Evolutionary conservation across 352 stramenopile species (phyloP), one percentile per base, ranked within the genome.

Genomic region (Pythium rishiriense): DNA sequence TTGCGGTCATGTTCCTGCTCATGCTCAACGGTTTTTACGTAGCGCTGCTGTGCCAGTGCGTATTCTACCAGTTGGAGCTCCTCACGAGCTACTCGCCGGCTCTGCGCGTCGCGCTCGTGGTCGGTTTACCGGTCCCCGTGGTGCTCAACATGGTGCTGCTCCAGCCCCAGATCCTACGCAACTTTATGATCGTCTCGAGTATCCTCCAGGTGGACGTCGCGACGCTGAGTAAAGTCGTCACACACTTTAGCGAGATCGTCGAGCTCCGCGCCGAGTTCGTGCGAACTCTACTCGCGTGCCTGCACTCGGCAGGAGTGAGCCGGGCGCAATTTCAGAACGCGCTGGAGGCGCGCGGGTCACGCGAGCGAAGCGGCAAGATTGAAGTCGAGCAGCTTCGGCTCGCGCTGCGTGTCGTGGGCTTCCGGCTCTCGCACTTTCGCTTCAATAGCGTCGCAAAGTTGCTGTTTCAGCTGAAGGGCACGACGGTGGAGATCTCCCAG

Each of bases 11-110:
- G 56, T 48, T 76, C 19, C 52, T 88, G 22, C 49, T 92, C 14
- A 87, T 92, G 62, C 65, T 92, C n/a, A 92, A 92, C 53, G 83
- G 74, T 0, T 80, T 92, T 37, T 90, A 81, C 69, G 59, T 78
- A 19, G 81, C 77, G 22, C 68, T 90, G 17, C 62, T 90, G n/a
- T 59, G 79, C 12, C 81, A 90, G 54, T 90, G 81, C 45, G 68
- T 87, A 0, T 61, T 89, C 21, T 88, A 88, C 64, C 66, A 87
- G n/a, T 58, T 57, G 5, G 58, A 26, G 12, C 21, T 29, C 14
- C 31, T 65, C n/a, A 2, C 35, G 10, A 65, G 4, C 17, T 53
- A 63, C 21, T 53, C 56, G 19, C 2, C 19, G 22, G 3, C 22
- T 8, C 70, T 81, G 28, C 58, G 72, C 7, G 24, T 66, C 14